These are phyloP conservation scores for Tricholoma sp. DNA, from an alignment of 768 basidiomycete genomes.

Conservation along the genomic window DNA sequence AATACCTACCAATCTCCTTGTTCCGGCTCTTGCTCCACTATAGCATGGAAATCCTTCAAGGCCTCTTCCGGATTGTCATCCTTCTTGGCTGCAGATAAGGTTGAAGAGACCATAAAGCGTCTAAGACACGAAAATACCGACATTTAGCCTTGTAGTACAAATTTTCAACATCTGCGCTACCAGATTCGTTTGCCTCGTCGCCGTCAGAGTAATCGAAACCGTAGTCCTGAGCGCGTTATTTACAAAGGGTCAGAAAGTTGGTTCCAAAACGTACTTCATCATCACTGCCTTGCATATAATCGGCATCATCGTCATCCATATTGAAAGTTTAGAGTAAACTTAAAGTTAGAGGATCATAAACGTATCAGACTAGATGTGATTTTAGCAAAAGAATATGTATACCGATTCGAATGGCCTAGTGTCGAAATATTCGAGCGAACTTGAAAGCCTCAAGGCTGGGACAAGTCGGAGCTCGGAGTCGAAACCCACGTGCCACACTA, in stretches of 20 bases:
- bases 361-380: not conserved
- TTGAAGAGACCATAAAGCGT: slow-evolving; percentile 5
- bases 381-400: not conserved
- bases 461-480: not conserved
- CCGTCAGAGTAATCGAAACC: slow-evolving; percentile 95
- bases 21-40: slow-evolving; percentile 88
- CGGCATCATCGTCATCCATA: slow-evolving; percentile 94
- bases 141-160: slow-evolving; percentile 98
- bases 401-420: not conserved
- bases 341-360: not conserved
- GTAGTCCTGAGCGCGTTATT: slow-evolving; percentile 60
- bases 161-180: slow-evolving; percentile 90
- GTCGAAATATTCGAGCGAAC: not conserved
- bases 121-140: slow-evolving; percentile 31
- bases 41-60: slow-evolving; percentile 80
- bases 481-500: not conserved
- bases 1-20: slow-evolving; percentile 83
- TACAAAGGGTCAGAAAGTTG: slow-evolving; percentile 4
- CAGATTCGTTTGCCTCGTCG: slow-evolving; percentile 75
- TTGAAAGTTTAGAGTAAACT: slow-evolving; percentile 7
- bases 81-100: slow-evolving; percentile 66
- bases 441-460: too few species aligned
- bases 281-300: slow-evolving; percentile 88
- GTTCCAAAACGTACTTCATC: slow-evolving; percentile 56
- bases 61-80: slow-evolving; percentile 93